Percentiles rank a stretch among this genome's conserved stretches.
Evolutionary conservation across 1,139 yeast genomes (phyloP).

Genomic region (Pneumocystis carinii): DNA sequence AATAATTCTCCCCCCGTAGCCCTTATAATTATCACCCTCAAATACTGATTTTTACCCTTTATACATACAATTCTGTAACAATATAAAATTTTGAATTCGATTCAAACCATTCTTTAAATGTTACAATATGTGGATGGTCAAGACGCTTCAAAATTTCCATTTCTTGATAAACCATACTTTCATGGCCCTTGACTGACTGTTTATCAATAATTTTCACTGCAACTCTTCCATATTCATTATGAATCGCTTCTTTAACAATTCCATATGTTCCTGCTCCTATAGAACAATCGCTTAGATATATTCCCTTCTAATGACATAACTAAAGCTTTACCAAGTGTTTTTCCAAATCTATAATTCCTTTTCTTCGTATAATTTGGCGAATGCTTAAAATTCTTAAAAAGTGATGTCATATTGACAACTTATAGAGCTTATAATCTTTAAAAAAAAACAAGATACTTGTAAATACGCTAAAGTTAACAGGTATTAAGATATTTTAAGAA

Average conservation of each 20-base stretch:
- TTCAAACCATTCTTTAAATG: constrained; percentile 79
- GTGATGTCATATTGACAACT: not conserved
- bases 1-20: constrained; percentile 84
- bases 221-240: constrained; percentile 49
- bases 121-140: constrained; percentile 68
- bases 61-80: constrained; percentile 34
- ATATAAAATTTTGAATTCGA: constrained; percentile 61
- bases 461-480: not conserved
- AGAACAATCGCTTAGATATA: not conserved
- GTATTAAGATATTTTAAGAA: no score
- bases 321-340: constrained; percentile 8
- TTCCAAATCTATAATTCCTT: constrained; percentile 53
- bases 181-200: constrained; percentile 65
- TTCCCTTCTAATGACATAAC: not conserved
- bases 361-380: constrained; percentile 57
- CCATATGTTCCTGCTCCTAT: constrained; percentile 56
- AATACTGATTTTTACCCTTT: not conserved
- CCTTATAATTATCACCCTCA: not conserved
- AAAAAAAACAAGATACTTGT: not conserved
- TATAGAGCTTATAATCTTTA: no score
- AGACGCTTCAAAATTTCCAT: constrained; percentile 49
- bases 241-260: constrained; percentile 63
- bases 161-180: constrained; percentile 58
- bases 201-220: constrained; percentile 77
- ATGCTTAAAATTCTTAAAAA: constrained; percentile 46